Percentiles rank a stretch among this genome's conserved stretches.
Evolutionary conservation across 257 asterid species (phyloP).

Genomic region (Paulownia fortunei): DNA sequence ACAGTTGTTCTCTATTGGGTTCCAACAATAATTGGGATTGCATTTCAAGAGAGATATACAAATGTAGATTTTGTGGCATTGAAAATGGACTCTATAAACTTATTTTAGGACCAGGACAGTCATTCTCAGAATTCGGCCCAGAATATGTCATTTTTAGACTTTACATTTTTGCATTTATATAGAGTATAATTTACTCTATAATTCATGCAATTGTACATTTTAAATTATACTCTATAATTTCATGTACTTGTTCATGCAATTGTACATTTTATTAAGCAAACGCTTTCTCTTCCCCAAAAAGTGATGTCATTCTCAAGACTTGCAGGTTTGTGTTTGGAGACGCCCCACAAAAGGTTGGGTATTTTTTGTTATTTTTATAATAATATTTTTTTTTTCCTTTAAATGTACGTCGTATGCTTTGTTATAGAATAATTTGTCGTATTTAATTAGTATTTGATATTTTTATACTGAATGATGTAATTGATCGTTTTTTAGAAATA

Average conservation of each 20-base stretch:
- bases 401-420: neutral
- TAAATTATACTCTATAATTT: too few species aligned
- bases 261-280: neutral
- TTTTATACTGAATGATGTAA: too few species aligned
- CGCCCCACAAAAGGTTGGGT: too few species aligned
- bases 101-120: slow-evolving; percentile 44
- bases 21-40: slow-evolving; percentile 41
- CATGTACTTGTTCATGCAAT: neutral
- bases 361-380: too few species aligned
- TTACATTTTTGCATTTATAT: neutral
- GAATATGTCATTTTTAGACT: neutral
- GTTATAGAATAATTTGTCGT: neutral
- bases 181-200: neutral
- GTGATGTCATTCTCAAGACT: neutral
- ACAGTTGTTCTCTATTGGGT: slow-evolving; percentile 40
- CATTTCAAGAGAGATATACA: slow-evolving; percentile 24
- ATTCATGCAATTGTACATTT: too few species aligned
- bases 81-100: slow-evolving; percentile 36
- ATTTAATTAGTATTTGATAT: too few species aligned
- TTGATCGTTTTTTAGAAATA: too few species aligned
- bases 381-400: too few species aligned
- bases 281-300: neutral
- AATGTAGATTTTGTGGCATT: slow-evolving; percentile 26
- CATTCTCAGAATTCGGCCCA: slow-evolving; percentile 34
- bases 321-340: too few species aligned